Conservation (phyloP, 2,329 filamentous ascomycete genomes). For the Fusarium sp. region DNA sequence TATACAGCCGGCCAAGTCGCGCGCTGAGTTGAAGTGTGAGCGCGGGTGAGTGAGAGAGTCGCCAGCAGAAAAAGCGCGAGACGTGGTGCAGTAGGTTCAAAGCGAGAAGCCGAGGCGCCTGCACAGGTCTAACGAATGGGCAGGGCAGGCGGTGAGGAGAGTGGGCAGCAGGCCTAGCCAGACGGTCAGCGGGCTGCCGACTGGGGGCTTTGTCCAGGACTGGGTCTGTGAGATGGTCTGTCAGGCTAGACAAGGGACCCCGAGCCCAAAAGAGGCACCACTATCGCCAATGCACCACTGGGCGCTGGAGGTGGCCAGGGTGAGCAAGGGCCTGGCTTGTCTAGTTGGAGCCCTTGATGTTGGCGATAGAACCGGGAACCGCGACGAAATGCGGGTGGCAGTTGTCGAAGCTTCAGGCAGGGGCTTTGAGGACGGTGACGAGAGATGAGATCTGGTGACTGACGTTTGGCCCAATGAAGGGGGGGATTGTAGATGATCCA, state of each 20-base stretch:
- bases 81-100: constrained; percentile 8
- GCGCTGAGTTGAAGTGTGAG: constrained; percentile 45
- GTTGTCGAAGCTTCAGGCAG: constrained; percentile 11
- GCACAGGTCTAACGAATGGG: constrained; percentile 41
- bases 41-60: constrained; percentile 24
- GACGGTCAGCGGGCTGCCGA: constrained; percentile 41
- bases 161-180: constrained; percentile 39
- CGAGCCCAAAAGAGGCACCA: constrained; percentile 35
- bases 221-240: constrained; percentile 42
- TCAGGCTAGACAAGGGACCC: constrained; percentile 43
- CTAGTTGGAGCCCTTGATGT: constrained; percentile 30
- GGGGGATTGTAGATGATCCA: not conserved
- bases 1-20: constrained; percentile 46
- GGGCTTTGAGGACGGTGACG: constrained; percentile 28
- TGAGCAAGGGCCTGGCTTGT: constrained; percentile 14
- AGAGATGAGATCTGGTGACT: constrained; percentile 22
- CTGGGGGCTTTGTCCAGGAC: constrained; percentile 30
- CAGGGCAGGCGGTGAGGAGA: constrained; percentile 49
- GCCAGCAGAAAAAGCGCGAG: constrained; percentile 7
- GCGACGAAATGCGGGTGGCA: constrained; percentile 9
- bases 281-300: constrained; percentile 36
- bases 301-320: constrained; percentile 28
- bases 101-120: constrained; percentile 7
- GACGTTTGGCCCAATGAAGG: constrained; percentile 23
- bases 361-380: constrained; percentile 13